These are phyloP conservation scores for Volvariella volvacea DNA, from an alignment of 1,284 basidiomycete genomes.

Conservation along the genomic window DNA sequence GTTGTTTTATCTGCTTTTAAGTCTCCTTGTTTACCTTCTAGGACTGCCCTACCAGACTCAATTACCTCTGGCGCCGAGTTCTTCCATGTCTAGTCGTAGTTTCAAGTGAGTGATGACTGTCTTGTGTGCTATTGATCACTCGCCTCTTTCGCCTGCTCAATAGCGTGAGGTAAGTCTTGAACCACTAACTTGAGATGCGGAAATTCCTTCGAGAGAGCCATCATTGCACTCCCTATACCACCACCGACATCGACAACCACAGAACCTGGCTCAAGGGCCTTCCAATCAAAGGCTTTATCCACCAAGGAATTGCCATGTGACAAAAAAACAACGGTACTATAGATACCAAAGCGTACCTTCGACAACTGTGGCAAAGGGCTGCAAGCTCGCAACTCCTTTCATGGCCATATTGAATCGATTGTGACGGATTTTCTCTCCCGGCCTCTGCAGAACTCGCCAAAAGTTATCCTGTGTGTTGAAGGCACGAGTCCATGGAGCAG, in stretches of 20 bases:
- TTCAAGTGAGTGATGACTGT: neutral
- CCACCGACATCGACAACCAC: constrained; percentile 38
- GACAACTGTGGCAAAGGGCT: constrained; percentile 21
- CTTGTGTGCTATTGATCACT: neutral
- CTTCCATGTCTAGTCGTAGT: constrained; percentile 20
- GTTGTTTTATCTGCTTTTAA: too few relatives aligned
- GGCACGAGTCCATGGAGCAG: neutral
- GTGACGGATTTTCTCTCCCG: constrained; percentile 20
- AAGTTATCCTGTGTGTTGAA: constrained; percentile 12
- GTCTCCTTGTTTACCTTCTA: constrained; percentile 19
- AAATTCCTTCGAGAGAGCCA: constrained; percentile 19
- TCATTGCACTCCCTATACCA: constrained; percentile 28
- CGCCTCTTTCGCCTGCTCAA: constrained; percentile 39
- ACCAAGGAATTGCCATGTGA: constrained; percentile 5
- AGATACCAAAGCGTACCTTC: constrained; percentile 33
- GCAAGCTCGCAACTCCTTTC: constrained; percentile 20
- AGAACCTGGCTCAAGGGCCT: constrained; percentile 18
- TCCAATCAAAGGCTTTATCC: constrained; percentile 32
- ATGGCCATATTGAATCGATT: constrained; percentile 27
- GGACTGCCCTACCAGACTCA: constrained; percentile 16
- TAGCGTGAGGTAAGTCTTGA: constrained; percentile 55
- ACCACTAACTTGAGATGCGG: constrained; percentile 27
- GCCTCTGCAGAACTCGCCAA: constrained; percentile 23
- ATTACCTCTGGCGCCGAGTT: constrained; percentile 20
- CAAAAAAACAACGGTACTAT: neutral